Base-by-base conservation (phyloP, 1,284 basidiomycete genomes). In the Cutaneotrichosporon cyanovorans region DNA sequence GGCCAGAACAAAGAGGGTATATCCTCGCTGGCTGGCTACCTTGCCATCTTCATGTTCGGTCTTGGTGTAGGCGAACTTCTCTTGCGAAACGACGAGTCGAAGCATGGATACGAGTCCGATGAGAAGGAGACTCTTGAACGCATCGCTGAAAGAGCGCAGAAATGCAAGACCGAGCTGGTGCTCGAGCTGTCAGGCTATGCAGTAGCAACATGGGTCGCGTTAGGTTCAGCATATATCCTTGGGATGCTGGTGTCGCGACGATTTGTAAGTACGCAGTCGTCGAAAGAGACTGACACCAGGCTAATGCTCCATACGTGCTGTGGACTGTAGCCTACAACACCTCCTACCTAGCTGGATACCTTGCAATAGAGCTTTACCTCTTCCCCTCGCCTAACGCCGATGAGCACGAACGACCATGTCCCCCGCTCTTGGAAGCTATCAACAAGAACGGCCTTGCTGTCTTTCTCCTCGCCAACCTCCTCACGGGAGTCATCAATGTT, bases 1-100 rank as follows among this genome's bases (percentile, higher is more conserved):
- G 81, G 79, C n/a, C 78, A 81, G 32, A 97, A 98, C 73, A 96
- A 95, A 63, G 90, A 96, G 66, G 93, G 95, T 0, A 62, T 98
- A 31, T 76, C 84, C 19, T 91, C 85, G 4, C 75, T 96, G 21
- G 71, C 80, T 39, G 92, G 93, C 6, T 98, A 98, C 69, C 76
- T 95, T 8, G 79, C 89, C 0, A 83, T 98, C 49, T 91, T 92
- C 63, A 74, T 96, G 2, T 73, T 96, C 11, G 93, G 91, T 1
- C 74, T 93, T 10, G 83, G 85, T 1, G 76, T 80, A 0, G 93
- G 92, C 1, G 84, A 87, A 0, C 74, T 92, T 31, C 69, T 93
- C 30, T 78, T 95, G 5, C 85, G 86, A 0, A 79, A 83, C 2
- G 80, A 53, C 1, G 20, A 39, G 4, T 19, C 37, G 12, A n/a